Evolutionary conservation across 495 filamentous ascomycete genomes (phyloP), one percentile per base, ranked within the genome.

Genomic region (Penicillium tannophilum): DNA sequence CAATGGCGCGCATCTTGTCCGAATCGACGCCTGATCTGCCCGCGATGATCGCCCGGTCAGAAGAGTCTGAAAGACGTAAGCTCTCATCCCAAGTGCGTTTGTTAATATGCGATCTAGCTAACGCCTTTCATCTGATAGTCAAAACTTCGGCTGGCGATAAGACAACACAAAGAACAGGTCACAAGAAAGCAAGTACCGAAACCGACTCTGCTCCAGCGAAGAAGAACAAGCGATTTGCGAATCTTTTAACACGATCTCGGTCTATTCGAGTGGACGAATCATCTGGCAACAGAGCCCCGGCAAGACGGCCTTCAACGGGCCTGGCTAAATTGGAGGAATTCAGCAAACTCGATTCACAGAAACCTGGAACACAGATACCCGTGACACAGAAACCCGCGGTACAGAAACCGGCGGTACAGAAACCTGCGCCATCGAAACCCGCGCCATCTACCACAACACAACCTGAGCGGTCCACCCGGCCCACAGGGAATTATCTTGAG

Each of bases 201-300:
- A n/a, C 60, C 8, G 73, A 78, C 11, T 48, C 62, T 4, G 65
- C 53, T 0, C 55, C 71, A 0, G 52, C 64, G 14, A 80, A 73
- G 58, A 84, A 76, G 59, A 74, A 64, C 50, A 82, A 83, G 62
- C 79, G 81, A 20, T 84, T 85, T 61, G 76, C 76, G 35, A 77
- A 81, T 26, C 76, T 92, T 23, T 72, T 92, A 17, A 80, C 80
- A 31, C 85, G 90, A 41, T 87, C 87, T 28, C 86, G 84, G 52
- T 92, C 90, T 10, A 83, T 88, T 55, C 86, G 87, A 23, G 56
- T 77, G 12, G 81, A 83, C 53, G 79, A 83, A 12, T 71, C 68
- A 7, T 70, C 77, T 16, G 63, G 58, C 23, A 68, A 66, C 50
- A 72, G 71, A 61, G 62, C 68, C 42, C 61, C 69, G 23, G 67